Evolutionary conservation across 345 rosid genomes (phyloP), one percentile per base, ranked within the genome.

Genomic region (Bruguiera sexangula): DNA sequence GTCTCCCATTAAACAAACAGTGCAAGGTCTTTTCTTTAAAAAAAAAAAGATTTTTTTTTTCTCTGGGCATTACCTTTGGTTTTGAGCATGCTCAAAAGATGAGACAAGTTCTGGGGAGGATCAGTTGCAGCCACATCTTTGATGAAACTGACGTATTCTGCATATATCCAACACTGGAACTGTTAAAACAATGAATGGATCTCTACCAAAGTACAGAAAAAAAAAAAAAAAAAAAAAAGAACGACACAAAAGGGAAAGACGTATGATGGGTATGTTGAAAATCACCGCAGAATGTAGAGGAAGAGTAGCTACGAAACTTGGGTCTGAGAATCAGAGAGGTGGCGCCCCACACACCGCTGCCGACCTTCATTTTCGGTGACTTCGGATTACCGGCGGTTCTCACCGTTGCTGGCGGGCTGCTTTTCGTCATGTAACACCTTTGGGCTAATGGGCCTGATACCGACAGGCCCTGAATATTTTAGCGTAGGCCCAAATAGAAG

Each of bases 21-120:
- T 8, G 5, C 18, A 13, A 43, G 18, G 50, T 13, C 5, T 43
- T 43, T 43, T 43, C 16, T 43, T 43, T 0, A 13, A 13, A 9
- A 39, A 36, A 0, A 36, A 36, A 36, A 37, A 9, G 1, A 3
- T 43, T 43, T 43, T 43, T 13, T 15, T 3, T 43, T 39, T 2
- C 48, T 39, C 48, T 11, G 15, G 16, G 50, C 50, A 37, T 31
- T 68, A 90, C 96, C 96, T 87, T 82, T 88, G 56, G 84, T 81
- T 70, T 43, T 82, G 66, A 86, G 91, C 60, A 88, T 78, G 22
- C 68, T 83, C 65, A 86, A 68, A 39, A 88, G 72, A 53, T 87
- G 80, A 73, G 76, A 69, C 82, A 92, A 76, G 79, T 87, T 82
- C 79, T 65, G 76, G 36, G 98, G 96, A 77, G 94, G 88, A 74